Evolutionary conservation across 305 asterid species (phyloP).

Genomic region (Fraxinus albicans): DNA sequence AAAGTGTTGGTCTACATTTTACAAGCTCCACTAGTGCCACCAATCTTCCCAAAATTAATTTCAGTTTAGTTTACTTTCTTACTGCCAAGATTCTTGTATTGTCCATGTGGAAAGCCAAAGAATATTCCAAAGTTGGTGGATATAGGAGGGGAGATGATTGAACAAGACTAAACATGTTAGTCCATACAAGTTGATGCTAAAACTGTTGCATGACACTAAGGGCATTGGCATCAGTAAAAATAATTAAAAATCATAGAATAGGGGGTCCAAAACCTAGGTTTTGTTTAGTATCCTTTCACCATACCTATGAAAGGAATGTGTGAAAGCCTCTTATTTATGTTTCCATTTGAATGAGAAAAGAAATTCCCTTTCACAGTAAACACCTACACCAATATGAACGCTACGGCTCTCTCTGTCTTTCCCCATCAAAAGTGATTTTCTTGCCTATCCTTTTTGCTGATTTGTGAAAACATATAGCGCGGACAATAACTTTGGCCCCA

Average conservation of each 20-base stretch:
- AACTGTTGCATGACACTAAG: conserved; percentile 30
- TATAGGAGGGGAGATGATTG: not conserved
- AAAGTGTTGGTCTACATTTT: too few species aligned
- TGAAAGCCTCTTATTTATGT: conserved; percentile 13
- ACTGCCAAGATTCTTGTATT: not conserved
- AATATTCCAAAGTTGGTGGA: not conserved
- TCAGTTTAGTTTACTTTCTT: not conserved
- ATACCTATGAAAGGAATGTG: conserved; percentile 3
- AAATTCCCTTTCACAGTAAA: not conserved
- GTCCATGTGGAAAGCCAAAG: not conserved
- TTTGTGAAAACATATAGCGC: not conserved
- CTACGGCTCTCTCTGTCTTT: not conserved
- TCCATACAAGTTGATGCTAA: conserved; percentile 8
- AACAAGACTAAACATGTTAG: not conserved
- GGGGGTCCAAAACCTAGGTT: conserved; percentile 19
- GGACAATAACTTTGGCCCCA: not conserved
- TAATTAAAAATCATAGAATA: conserved; percentile 3
- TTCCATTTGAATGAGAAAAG: not conserved
- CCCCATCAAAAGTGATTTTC: not conserved
- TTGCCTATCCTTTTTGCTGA: not conserved
- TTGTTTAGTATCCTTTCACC: conserved; percentile 7
- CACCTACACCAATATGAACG: not conserved
- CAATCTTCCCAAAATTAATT: not conserved
- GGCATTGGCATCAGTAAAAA: conserved; percentile 23
- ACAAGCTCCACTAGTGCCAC: not conserved